Base-by-base conservation (phyloP, 2,329 filamentous ascomycete genomes). In the Aspergillus persii region DNA sequence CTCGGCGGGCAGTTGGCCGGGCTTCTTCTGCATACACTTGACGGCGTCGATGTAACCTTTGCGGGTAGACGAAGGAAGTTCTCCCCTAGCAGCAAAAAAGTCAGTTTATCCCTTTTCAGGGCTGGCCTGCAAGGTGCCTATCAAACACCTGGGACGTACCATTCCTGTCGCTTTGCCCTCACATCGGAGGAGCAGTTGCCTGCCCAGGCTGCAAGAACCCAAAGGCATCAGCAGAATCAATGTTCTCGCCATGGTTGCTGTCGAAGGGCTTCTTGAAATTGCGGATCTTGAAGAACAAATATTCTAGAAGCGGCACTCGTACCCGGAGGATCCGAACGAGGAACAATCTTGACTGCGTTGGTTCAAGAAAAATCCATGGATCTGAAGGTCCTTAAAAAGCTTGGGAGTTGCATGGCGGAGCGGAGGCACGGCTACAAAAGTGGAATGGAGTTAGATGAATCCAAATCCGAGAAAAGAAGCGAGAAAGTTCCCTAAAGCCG, bases 21-120 rank as follows among this genome's bases (percentile, higher is more conserved):
- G 57, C 18, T 18, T 51, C 3, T 53, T 12, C 48, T 59, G 54
- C 53, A 59, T 52, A 33, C 57, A 59, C 29, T 49, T 33, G 33
- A 59, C 31, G 26, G 57, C 57, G 8, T 48, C 23, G 23, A 33
- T 59, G 30, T 56, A 56, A 12, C 29, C n/a, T 15, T 51, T 29
- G 23, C 54, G 54, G 6, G 18, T 23, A 26, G 18, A 23, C 26
- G 44, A 27, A 47, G 44, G 26, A 47, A 47, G 44, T 8, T 23
- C 44, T 23, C 44, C 44, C 44, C 44, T 47, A n/a, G 26, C 44
- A 11, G 26, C 44, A 12, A 11, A 41, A 41, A n/a, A n/a, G 36
- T 41, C 36, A 41, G 36, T 41, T 41, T 41, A 41, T 41, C 4
- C 12, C n/a, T 41, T 41, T 41, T 5, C 36, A 5, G 36, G 36